Percentiles rank a stretch among this genome's conserved stretches.
Evolutionary conservation across 140 eudicot genomes (phyloP).

Genomic region (Anethum foeniculum): DNA sequence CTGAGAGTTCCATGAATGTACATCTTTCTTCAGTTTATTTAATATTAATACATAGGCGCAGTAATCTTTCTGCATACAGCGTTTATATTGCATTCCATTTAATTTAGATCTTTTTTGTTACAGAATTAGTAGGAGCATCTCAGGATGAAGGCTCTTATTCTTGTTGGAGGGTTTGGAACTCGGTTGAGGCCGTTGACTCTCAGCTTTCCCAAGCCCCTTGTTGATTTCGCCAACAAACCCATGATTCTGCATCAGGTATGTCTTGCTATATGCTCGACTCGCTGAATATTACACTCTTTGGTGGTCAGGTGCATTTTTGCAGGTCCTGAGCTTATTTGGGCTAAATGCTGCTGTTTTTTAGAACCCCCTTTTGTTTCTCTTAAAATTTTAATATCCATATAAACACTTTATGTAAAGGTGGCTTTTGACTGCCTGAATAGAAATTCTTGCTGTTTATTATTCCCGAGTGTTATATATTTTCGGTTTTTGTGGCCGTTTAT

Average conservation of each 20-base stretch:
- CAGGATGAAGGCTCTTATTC: slow-evolving; percentile 96
- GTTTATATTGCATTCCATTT: slow-evolving; percentile 15
- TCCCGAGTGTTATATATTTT: not conserved
- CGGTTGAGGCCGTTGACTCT: slow-evolving; percentile 94
- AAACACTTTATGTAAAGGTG: not conserved
- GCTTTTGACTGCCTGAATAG: not conserved
- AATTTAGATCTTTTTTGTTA: slow-evolving; percentile 15
- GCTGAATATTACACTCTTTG: not conserved
- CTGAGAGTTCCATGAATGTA: slow-evolving; percentile 28
- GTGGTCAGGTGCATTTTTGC: not conserved
- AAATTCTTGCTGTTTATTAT: not conserved
- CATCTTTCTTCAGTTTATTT: slow-evolving; percentile 22
- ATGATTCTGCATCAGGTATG: slow-evolving; percentile 97
- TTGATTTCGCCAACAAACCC: slow-evolving; percentile 94
- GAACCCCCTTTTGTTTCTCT: not conserved
- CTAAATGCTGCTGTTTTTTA: not conserved
- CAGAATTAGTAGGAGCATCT: slow-evolving; percentile 22
- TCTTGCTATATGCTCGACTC: not conserved
- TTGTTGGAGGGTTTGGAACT: slow-evolving; percentile 97
- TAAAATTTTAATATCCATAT: not conserved
- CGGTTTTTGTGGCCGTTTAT: not conserved
- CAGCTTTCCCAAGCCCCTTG: slow-evolving; percentile 96
- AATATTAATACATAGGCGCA: slow-evolving; percentile 14
- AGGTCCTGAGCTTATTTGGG: not conserved
- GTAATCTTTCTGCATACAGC: slow-evolving; percentile 13